phyloP scores from a whole-genome alignment of 2,329 filamentous ascomycete species.

The Fusarium goolgardi region DNA sequence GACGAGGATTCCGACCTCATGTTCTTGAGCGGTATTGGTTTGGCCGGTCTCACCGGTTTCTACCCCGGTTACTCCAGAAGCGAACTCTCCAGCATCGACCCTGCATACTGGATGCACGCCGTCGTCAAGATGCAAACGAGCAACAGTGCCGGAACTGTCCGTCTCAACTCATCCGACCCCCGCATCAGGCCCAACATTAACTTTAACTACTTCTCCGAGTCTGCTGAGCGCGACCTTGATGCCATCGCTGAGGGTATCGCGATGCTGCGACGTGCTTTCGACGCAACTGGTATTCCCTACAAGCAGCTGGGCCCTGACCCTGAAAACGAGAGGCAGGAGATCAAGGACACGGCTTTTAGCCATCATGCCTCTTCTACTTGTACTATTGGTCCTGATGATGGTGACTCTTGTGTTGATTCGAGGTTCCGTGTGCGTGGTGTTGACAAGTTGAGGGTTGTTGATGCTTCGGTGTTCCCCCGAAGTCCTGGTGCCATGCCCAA shows the following conservation, averaged over 20 bases:
- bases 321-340: neutral
- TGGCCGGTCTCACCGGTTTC: neutral
- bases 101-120: slow-evolving; percentile 7
- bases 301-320: neutral
- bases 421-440: slow-evolving; percentile 6
- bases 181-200: slow-evolving; percentile 5
- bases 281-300: slow-evolving; percentile 10
- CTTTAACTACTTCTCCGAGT: slow-evolving; percentile 8
- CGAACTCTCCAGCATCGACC: neutral
- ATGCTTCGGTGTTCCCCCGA: slow-evolving; percentile 8
- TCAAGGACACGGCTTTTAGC: neutral
- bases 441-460: slow-evolving; percentile 7
- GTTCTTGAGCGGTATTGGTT: neutral
- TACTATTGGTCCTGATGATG: neutral
- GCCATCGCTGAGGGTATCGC: slow-evolving; percentile 14
- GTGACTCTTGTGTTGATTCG: neutral
- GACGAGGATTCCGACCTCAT: slow-evolving; percentile 3
- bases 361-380: neutral
- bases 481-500: slow-evolving; percentile 15
- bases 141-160: slow-evolving; percentile 10
- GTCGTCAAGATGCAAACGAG: slow-evolving; percentile 13
- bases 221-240: neutral
- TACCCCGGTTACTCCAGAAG: slow-evolving; percentile 5
- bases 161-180: neutral
- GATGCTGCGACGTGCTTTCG: neutral